Evolutionary conservation across 768 basidiomycete species (phyloP).

Genomic region (Lactifluus subvellereus): DNA sequence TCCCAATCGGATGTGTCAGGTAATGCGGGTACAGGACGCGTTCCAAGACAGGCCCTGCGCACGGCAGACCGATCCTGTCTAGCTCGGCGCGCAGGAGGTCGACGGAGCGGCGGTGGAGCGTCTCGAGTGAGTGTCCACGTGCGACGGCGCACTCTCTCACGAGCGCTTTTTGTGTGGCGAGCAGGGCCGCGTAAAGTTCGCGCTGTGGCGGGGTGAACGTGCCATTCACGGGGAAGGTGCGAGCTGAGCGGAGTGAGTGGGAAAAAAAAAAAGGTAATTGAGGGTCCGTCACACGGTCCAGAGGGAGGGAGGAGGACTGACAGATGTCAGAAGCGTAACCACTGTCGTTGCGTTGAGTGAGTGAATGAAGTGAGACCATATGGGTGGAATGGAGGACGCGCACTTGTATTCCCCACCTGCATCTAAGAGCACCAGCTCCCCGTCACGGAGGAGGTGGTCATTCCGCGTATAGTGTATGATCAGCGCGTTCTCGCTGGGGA

Average conservation of each 20-base stretch:
- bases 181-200: constrained; percentile 78
- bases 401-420: constrained; percentile 92
- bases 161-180: constrained; percentile 65
- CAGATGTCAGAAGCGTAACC: constrained; percentile 96
- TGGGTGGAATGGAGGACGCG: constrained; percentile 25
- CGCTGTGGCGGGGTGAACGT: constrained; percentile 71
- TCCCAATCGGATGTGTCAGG: constrained; percentile 86
- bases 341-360: constrained; percentile 33
- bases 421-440: constrained; percentile 80
- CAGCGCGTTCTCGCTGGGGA: constrained; percentile 69
- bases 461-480: constrained; percentile 95
- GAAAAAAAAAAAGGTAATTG: neutral
- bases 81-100: constrained; percentile 65
- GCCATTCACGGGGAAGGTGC: constrained; percentile 85
- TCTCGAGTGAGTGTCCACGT: constrained; percentile 54
- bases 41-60: constrained; percentile 52
- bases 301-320: constrained; percentile 31
- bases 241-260: constrained; percentile 41
- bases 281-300: too few species aligned
- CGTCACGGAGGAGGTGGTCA: constrained; percentile 63
- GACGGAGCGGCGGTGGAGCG: constrained; percentile 72
- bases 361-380: constrained; percentile 1
- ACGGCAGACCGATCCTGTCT: constrained; percentile 57
- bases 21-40: constrained; percentile 85
- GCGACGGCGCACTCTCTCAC: constrained; percentile 54